Evolutionary conservation across 2,329 filamentous ascomycete genomes (phyloP).

Genomic region (Botryosphaeria dothidea): DNA sequence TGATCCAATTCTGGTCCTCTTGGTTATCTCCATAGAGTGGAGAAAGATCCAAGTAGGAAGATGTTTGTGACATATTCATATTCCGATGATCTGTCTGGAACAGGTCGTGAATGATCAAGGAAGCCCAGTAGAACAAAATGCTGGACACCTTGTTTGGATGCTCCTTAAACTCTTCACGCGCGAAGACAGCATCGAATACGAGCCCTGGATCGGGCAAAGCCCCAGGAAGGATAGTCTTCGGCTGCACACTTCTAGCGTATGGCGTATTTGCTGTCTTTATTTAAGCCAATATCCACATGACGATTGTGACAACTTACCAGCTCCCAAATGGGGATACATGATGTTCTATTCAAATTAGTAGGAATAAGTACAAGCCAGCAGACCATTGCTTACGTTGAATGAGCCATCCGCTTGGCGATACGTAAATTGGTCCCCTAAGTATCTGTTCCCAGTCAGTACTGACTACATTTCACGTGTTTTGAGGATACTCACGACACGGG

Average conservation of each 20-base stretch:
- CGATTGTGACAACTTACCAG: constrained; percentile 3
- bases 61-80: constrained; percentile 64
- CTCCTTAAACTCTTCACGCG: constrained; percentile 58
- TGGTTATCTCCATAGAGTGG: constrained; percentile 70
- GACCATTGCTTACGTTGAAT: constrained; percentile 31
- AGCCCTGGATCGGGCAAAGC: constrained; percentile 62
- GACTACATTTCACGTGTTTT: not conserved
- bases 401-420: constrained; percentile 45
- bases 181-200: constrained; percentile 66
- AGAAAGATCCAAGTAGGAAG: constrained; percentile 71
- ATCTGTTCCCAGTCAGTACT: constrained; percentile 29
- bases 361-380: constrained; percentile 25
- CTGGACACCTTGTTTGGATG: constrained; percentile 70
- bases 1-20: constrained; percentile 63
- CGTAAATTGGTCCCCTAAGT: constrained; percentile 38
- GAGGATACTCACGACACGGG: constrained; percentile 21
- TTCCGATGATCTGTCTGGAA: constrained; percentile 66
- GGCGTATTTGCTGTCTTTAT: constrained; percentile 58
- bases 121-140: constrained; percentile 72
- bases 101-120: constrained; percentile 60
- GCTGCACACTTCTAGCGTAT: constrained; percentile 65
- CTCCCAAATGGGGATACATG: constrained; percentile 51
- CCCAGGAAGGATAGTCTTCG: constrained; percentile 54
- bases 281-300: constrained; percentile 29
- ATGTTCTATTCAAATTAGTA: constrained; percentile 55